Percentiles rank a stretch among this genome's conserved stretches.
Evolutionary conservation across 345 rosid species (phyloP).

Genomic region (Kandelia obovata): DNA sequence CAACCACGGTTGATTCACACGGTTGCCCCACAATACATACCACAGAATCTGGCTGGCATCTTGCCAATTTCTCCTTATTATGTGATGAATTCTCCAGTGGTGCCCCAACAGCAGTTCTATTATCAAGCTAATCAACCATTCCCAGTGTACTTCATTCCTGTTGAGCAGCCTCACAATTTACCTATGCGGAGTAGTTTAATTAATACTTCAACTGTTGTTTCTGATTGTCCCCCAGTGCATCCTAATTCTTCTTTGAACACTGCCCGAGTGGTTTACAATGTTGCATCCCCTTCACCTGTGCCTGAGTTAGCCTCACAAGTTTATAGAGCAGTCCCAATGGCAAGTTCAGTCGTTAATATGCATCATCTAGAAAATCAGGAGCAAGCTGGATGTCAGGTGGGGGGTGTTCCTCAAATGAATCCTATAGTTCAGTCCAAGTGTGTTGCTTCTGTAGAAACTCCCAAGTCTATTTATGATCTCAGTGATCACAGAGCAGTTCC

Average conservation of each 20-base stretch:
- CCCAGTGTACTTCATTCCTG: conserved; percentile 45
- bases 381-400: conserved; percentile 2
- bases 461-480: conserved; percentile 29
- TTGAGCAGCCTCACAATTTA: conserved; percentile 33
- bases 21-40: conserved; percentile 29
- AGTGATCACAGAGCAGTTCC: conserved; percentile 26
- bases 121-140: conserved; percentile 47
- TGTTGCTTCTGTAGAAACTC: conserved; percentile 34
- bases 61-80: conserved; percentile 39
- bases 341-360: conserved; percentile 18
- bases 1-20: conserved; percentile 37
- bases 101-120: conserved; percentile 35
- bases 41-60: conserved; percentile 33
- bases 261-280: conserved; percentile 31
- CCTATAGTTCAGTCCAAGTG: conserved; percentile 33
- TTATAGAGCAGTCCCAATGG: conserved; percentile 25
- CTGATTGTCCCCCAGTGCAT: conserved; percentile 30
- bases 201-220: conserved; percentile 15
- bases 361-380: conserved; percentile 25
- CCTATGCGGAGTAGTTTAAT: conserved; percentile 31
- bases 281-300: conserved; percentile 16
- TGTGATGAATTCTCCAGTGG: conserved; percentile 29
- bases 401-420: conserved; percentile 30
- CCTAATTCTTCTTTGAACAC: conserved; percentile 24
- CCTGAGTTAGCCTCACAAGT: conserved; percentile 41